phyloP scores from a whole-genome alignment of 371 early-diverging fungal species.

The Apophysomyces ossiformis region DNA sequence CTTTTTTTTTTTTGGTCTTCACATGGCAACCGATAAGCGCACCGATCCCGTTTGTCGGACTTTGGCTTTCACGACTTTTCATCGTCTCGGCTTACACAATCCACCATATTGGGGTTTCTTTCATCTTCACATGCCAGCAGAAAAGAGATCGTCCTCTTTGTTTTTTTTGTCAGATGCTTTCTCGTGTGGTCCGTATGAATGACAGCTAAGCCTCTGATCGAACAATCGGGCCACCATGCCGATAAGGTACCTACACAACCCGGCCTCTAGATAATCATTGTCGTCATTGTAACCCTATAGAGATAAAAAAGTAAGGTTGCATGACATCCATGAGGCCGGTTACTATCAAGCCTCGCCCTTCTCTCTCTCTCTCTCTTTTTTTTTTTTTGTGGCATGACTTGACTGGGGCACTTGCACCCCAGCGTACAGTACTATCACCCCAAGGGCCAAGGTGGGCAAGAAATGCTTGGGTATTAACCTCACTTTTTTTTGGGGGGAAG shows the following conservation, averaged over 20 bases:
- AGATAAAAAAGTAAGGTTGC: not conserved
- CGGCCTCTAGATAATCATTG: not conserved
- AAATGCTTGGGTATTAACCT: not conserved
- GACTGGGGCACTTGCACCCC: not conserved
- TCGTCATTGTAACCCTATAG: not conserved
- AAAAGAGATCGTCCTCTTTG: not conserved
- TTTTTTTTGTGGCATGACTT: not conserved
- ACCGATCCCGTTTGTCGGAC: slow-evolving; percentile 5
- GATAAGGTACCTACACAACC: slow-evolving; percentile 3
- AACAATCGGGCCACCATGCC: not conserved
- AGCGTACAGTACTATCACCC: not conserved
- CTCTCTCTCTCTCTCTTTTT: not conserved
- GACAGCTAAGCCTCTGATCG: slow-evolving; percentile 12
- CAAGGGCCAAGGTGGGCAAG: not conserved
- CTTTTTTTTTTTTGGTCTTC: not conserved
- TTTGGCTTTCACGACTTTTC: slow-evolving; percentile 2
- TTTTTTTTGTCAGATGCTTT: slow-evolving; percentile 8
- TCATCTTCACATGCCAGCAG: slow-evolving; percentile 5
- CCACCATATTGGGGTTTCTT: slow-evolving; percentile 3
- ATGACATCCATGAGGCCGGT: not conserved
- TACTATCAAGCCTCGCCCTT: not conserved
- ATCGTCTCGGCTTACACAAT: slow-evolving; percentile 10
- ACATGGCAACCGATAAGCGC: slow-evolving; percentile 9
- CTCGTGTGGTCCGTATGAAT: not conserved
- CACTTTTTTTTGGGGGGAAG: not conserved